Percentiles rank a stretch among this genome's conserved stretches.
Evolutionary conservation across 495 filamentous ascomycete species (phyloP).

Genomic region (Sphaerosporella brunnea): DNA sequence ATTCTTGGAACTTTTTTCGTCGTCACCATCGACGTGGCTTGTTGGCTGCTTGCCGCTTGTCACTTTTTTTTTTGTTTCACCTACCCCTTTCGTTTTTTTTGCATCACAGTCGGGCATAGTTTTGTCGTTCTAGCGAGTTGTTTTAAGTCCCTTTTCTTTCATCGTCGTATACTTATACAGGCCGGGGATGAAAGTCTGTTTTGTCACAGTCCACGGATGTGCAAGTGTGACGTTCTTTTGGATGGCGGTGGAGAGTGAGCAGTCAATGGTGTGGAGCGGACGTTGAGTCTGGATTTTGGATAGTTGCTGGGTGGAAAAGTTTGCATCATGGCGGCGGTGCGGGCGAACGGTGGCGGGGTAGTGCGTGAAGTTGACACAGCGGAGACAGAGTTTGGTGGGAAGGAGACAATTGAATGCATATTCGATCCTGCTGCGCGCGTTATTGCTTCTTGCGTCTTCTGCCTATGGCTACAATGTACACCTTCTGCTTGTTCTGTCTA

Average conservation of each 20-base stretch:
- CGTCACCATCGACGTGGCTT: neutral
- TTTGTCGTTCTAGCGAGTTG: constrained; percentile 5
- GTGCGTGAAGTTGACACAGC: neutral
- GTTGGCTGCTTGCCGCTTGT: constrained; percentile 1
- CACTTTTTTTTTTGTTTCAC: constrained; percentile 4
- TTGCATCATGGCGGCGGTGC: constrained; percentile 1
- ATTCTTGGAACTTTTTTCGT: constrained; percentile 6
- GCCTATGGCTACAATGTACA: neutral
- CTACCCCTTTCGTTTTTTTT: neutral
- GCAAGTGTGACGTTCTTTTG: no score
- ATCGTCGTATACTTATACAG: constrained; percentile 12
- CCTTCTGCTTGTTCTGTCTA: neutral
- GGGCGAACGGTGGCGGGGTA: neutral
- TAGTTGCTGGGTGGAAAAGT: constrained; percentile 1
- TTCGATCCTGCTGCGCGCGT: constrained; percentile 8
- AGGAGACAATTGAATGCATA: constrained; percentile 8
- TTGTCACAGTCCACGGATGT: no score
- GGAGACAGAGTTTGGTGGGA: neutral
- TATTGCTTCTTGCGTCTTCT: neutral
- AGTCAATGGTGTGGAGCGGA: neutral
- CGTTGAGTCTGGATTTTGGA: constrained; percentile 1
- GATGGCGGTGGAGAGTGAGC: neutral
- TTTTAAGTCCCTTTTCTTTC: constrained; percentile 12
- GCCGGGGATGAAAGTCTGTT: constrained; percentile 1
- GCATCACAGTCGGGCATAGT: constrained; percentile 8